phyloP scores from a whole-genome alignment of 148 eudicot species.

The Fagopyrum esculentum region DNA sequence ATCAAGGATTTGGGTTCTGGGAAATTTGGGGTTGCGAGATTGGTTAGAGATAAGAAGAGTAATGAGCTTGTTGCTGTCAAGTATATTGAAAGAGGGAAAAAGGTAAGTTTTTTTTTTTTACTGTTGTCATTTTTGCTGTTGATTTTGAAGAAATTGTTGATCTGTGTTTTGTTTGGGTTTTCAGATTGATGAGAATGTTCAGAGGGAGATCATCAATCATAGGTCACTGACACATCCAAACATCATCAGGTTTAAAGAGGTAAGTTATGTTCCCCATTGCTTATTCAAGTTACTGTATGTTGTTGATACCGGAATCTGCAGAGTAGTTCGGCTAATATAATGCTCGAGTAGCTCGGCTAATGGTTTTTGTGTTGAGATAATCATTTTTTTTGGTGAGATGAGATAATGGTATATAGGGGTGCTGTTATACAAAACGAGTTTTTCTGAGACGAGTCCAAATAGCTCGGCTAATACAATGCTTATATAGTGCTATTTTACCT shows the following conservation, averaged over 20 bases:
- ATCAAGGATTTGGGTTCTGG: slow-evolving; percentile 41
- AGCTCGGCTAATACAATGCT: too few relatives aligned
- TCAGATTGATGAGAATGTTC: slow-evolving; percentile 78
- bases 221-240: slow-evolving; percentile 70
- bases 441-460: too few relatives aligned
- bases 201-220: slow-evolving; percentile 75
- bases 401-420: too few relatives aligned
- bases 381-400: too few relatives aligned
- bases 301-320: too few relatives aligned
- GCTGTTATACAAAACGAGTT: too few relatives aligned
- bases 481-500: too few relatives aligned
- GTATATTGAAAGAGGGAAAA: slow-evolving; percentile 48
- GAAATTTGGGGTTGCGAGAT: slow-evolving; percentile 50
- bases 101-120: slow-evolving; percentile 18
- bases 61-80: slow-evolving; percentile 46
- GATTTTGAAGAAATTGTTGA: not conserved
- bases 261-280: not conserved
- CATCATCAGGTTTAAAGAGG: slow-evolving; percentile 75
- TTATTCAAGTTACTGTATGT: not conserved
- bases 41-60: slow-evolving; percentile 47
- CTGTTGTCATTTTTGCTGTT: not conserved
- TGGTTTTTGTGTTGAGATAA: too few relatives aligned
- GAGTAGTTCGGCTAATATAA: too few relatives aligned
- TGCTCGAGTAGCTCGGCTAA: too few relatives aligned
- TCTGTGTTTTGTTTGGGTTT: not conserved